Conservation (phyloP, 2,329 filamentous ascomycete species). For the Diaporthe ampelina region DNA sequence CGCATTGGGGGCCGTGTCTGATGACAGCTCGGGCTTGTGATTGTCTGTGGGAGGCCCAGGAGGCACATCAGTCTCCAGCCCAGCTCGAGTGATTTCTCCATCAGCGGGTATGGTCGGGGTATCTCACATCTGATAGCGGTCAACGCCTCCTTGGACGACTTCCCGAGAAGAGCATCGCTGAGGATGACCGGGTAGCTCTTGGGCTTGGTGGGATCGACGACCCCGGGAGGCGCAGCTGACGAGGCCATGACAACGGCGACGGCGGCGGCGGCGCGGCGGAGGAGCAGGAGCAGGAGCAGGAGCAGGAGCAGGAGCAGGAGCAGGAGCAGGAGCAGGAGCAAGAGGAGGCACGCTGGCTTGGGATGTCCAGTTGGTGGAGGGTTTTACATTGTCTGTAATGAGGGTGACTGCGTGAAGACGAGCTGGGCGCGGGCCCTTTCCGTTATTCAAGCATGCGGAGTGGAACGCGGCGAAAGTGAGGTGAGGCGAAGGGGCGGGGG, state of each 20-base stretch:
- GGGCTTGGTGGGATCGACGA: conserved; percentile 72
- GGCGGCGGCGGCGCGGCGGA: not conserved
- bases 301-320: not conserved
- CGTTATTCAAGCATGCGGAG: not conserved
- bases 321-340: too few relatives aligned
- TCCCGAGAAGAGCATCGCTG: conserved; percentile 72
- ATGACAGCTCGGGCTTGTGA: conserved; percentile 69
- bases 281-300: not conserved
- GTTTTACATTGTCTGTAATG: conserved; percentile 24
- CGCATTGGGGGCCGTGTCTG: conserved; percentile 61
- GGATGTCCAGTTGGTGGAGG: not conserved
- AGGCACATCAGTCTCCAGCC: conserved; percentile 16
- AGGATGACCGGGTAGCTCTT: conserved; percentile 75
- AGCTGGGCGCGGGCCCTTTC: conserved; percentile 3
- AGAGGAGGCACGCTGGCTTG: conserved; percentile 21
- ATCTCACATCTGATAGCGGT: conserved; percentile 72
- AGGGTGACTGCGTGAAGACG: not conserved
- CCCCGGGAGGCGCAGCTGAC: conserved; percentile 43
- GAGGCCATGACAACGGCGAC: conserved; percentile 47
- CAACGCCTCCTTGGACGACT: conserved; percentile 69
- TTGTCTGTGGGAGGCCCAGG: conserved; percentile 63
- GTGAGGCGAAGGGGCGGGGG: conserved; percentile 10
- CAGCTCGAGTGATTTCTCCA: not conserved
- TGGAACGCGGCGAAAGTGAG: not conserved
- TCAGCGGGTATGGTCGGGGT: not conserved